Evolutionary conservation across 805 yeast genomes (phyloP), one percentile per base, ranked within the genome.

Genomic region (Hanseniaspora lachancei): DNA sequence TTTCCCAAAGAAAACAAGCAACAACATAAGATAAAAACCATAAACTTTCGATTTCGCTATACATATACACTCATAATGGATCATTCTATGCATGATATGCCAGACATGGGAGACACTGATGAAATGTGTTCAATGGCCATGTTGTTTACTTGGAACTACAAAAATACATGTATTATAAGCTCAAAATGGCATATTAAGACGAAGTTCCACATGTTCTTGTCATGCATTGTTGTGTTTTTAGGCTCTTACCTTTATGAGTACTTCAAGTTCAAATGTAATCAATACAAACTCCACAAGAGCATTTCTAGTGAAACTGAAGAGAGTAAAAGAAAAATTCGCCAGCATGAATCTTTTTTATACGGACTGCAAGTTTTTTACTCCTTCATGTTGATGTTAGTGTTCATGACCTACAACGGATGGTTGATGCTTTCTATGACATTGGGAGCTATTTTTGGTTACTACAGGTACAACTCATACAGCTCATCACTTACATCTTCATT

Each of bases 391-490:
- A 86, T 86, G 95, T 75, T 86, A 61, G 78, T 87, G 0, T 86
- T 86, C 62, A 86, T 86, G 95, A 84, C 91, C 6, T 86, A 84
- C 66, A 86, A 86, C 64, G 86, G 91, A 13, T 86, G 89, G 89
- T 76, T 81, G 36, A 85, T 86, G 93, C 48, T 79, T 8, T 80
- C 91, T 3, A 85, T 84, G 10, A 80, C 79, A 0, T 60, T 74
- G 1, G 95, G 95, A 2, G 93, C 93, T 1, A 75, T 73, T n/a
- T 23, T 78, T 27, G 95, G 95, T 1, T 76, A 81, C 64, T 80
- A 74, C 62, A 38, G 78, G 12, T 86, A 87, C 34, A 18, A 23
- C 10, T 41, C 23, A 7, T 34, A 16, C 23, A 42, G 27, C 18
- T 36, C 54, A 34, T 46, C 46, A 4, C 3, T 46, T 2, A 23